A percentile compares a stretch with the other conserved stretches of the same genome.
Conservation (phyloP, 257 asterid species). For the Solanum corneliomulleri region DNA sequence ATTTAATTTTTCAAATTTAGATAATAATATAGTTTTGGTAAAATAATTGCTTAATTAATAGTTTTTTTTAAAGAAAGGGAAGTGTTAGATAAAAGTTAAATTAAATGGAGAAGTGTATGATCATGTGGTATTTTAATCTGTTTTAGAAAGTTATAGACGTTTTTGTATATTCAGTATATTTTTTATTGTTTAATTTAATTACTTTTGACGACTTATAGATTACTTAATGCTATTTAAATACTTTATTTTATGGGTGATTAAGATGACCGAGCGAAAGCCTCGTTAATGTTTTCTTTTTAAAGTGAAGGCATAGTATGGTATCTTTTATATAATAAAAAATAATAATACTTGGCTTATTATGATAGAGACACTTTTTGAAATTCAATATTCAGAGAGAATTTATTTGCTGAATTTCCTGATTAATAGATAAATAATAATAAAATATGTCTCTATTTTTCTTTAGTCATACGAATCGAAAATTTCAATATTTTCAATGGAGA, state of each 20-base stretch:
- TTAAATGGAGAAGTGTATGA: neutral
- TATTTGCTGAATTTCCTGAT: neutral
- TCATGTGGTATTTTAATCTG: neutral
- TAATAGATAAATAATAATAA: neutral
- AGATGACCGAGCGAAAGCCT: neutral
- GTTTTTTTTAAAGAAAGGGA: neutral
- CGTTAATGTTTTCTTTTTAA: neutral
- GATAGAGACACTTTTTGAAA: neutral
- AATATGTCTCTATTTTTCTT: no score
- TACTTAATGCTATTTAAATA: neutral
- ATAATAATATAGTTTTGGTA: no score
- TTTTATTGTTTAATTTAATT: neutral
- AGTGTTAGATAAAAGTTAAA: neutral
- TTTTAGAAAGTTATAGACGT: neutral
- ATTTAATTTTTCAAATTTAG: no score
- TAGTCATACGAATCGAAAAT: no score
- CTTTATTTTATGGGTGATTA: neutral
- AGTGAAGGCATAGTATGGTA: neutral
- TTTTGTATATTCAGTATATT: neutral
- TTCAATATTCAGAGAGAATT: neutral
- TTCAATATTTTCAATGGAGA: no score
- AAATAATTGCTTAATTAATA: neutral
- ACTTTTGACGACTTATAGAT: neutral
- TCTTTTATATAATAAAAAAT: neutral
- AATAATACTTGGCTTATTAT: neutral